Evolutionary conservation across 805 yeast species (phyloP), one percentile per base, ranked within the genome.

Genomic region (Schwanniomyces polymorphus): DNA sequence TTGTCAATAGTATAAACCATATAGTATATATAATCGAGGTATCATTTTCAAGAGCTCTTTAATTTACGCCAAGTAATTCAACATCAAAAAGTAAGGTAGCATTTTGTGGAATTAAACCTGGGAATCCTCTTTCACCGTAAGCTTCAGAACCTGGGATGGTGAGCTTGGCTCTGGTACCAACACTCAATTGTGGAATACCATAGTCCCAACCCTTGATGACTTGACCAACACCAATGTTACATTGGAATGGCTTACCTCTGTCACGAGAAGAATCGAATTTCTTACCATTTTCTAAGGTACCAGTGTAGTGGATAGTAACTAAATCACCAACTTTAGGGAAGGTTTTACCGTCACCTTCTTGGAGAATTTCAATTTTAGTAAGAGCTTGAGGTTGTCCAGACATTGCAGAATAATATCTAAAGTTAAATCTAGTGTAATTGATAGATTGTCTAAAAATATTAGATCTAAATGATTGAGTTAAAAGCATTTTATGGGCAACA

Each of bases 181-280:
- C 80, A 45, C 96, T 86, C 67, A 92, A 79, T 72, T 91, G 84
- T 46, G 97, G 97, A 67, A 91, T 89, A 52, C 91, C 96, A 63
- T 83, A 88, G 64, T 91, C 97, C 97, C 97, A 92, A 57, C 97
- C 98, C 65, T 84, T 83, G 75, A 92, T 92, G 57, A 92, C 97
- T 75, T 87, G 96, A 55, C 97, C 97, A 56, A 88, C 96, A 70
- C 98, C 97, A 65, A 92, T 89, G 72, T 77, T 74, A 70, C 96
- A 87, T 70, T 89, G 92, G 85, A 92, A 92, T 56, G 98, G 97
- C 70, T 86, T 83, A 64, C 94, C 94, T 75, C 97, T 86, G 79
- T 90, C 96, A 60, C 91, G 81, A 47, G 97, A 91, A 45, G 97
- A 89, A 72, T 92, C 98, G 67, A 92, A 92, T 75, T 89, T 89